These are phyloP conservation scores for Alternaria consortialis DNA, from an alignment of 2,329 filamentous ascomycete genomes.

Conservation along the genomic window DNA sequence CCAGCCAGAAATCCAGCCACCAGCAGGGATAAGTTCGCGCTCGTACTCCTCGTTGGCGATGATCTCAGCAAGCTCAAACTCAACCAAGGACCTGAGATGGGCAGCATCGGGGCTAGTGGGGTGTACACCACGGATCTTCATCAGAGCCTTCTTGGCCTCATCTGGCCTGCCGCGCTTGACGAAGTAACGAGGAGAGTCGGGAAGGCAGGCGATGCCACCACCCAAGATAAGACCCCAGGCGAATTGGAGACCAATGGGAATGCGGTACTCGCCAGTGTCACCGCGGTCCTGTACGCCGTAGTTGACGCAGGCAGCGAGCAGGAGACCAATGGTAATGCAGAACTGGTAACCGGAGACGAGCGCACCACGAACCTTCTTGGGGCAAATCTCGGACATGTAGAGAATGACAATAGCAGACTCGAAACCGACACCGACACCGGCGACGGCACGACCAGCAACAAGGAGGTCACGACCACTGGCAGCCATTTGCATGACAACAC, in stretches of 20 bases:
- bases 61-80: conserved; percentile 83
- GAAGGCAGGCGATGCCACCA: conserved; percentile 75
- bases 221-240: conserved; percentile 80
- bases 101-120: not conserved
- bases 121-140: conserved; percentile 7
- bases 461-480: conserved; percentile 1
- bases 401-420: conserved; percentile 56
- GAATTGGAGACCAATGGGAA: conserved; percentile 82
- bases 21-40: conserved; percentile 58
- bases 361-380: conserved; percentile 77
- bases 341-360: conserved; percentile 82
- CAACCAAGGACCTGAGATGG: conserved; percentile 54
- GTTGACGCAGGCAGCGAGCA: conserved; percentile 77
- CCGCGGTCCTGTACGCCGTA: conserved; percentile 72
- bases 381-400: conserved; percentile 86
- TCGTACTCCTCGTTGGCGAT: conserved; percentile 91
- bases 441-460: conserved; percentile 2
- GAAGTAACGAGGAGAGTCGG: conserved; percentile 86
- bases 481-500: conserved; percentile 42
- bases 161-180: conserved; percentile 82
- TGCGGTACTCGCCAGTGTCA: conserved; percentile 74
- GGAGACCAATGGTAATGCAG: conserved; percentile 80
- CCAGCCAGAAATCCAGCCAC: conserved; percentile 63
- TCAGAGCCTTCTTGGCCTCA: conserved; percentile 59
- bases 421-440: conserved; percentile 29